Percentiles rank a stretch among this genome's conserved stretches.
phyloP scores from a whole-genome alignment of 352 stramenopile genomes.

The Phytopythium boreale region DNA sequence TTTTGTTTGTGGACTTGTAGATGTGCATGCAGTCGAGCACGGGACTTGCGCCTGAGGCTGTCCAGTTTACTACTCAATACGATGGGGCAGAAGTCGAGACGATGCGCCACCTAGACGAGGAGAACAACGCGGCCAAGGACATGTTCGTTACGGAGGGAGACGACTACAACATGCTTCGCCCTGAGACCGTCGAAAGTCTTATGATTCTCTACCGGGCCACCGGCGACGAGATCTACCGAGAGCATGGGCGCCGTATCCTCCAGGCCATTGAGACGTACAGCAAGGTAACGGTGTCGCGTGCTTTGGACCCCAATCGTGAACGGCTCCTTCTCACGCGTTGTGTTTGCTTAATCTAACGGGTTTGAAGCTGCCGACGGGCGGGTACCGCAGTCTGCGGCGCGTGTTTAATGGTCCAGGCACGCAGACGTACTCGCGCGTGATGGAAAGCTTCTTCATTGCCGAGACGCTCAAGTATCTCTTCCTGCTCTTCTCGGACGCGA shows the following conservation, averaged over 20 bases:
- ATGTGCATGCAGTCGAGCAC: conserved; percentile 69
- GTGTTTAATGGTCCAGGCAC: conserved; percentile 32
- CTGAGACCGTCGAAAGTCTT: conserved; percentile 88
- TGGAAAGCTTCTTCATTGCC: conserved; percentile 90
- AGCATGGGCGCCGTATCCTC: conserved; percentile 81
- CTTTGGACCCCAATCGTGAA: neutral
- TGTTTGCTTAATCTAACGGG: no score
- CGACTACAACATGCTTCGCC: conserved; percentile 73
- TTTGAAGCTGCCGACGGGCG: conserved; percentile 34
- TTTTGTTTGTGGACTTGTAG: conserved; percentile 11
- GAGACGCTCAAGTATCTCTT: conserved; percentile 94
- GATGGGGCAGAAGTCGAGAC: neutral
- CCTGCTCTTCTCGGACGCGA: conserved; percentile 79
- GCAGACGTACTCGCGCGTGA: conserved; percentile 31
- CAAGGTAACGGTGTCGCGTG: conserved; percentile 24
- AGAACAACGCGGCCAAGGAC: conserved; percentile 10
- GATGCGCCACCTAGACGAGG: neutral
- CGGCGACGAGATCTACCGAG: conserved; percentile 70
- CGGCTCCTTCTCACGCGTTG: neutral
- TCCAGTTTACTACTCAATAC: conserved; percentile 44
- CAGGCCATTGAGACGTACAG: conserved; percentile 65
- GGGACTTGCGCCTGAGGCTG: conserved; percentile 72
- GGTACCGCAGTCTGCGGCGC: conserved; percentile 64
- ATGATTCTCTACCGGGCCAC: conserved; percentile 90
- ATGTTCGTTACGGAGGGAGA: conserved; percentile 19